Percentiles rank a stretch among this genome's conserved stretches.
Evolutionary conservation across 768 basidiomycete genomes (phyloP).

Genomic region (Neoboletus subvelutipes): DNA sequence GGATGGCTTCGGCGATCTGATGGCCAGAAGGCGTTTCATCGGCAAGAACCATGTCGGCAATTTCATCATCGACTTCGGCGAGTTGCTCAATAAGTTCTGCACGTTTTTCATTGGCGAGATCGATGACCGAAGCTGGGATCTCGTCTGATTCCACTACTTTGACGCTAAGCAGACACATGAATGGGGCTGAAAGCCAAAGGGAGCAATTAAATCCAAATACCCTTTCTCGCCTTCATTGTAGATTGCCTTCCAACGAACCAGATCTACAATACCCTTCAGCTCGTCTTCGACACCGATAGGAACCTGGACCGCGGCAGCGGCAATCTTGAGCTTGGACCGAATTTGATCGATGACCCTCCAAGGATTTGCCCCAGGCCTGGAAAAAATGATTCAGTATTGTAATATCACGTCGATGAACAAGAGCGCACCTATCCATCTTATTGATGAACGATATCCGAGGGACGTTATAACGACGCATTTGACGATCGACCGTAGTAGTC

Average conservation of each 20-base stretch:
- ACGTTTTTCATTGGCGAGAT: slow-evolving; percentile 80
- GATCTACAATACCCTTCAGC: slow-evolving; percentile 88
- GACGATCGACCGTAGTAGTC: slow-evolving; percentile 97
- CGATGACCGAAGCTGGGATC: slow-evolving; percentile 74
- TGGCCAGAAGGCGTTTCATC: slow-evolving; percentile 72
- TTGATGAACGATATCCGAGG: slow-evolving; percentile 96
- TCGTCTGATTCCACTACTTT: slow-evolving; percentile 81
- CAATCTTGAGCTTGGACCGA: slow-evolving; percentile 84
- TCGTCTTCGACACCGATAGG: slow-evolving; percentile 90
- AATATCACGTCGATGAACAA: neutral
- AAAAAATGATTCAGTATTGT: neutral
- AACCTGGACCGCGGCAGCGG: slow-evolving; percentile 93
- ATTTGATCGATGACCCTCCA: slow-evolving; percentile 94
- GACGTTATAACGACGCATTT: slow-evolving; percentile 97
- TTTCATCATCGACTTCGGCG: slow-evolving; percentile 92
- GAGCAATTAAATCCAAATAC: slow-evolving; percentile 43
- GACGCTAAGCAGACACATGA: slow-evolving; percentile 44
- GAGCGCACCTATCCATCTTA: slow-evolving; percentile 88
- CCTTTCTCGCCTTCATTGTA: slow-evolving; percentile 96
- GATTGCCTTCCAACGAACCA: slow-evolving; percentile 91
- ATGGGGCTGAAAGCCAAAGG: neutral
- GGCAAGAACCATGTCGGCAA: slow-evolving; percentile 88
- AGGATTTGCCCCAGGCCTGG: slow-evolving; percentile 93
- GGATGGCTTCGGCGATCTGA: slow-evolving; percentile 82
- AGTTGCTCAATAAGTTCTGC: slow-evolving; percentile 91